These are phyloP conservation scores for Monosporascus sp. DNA, from an alignment of 2,329 filamentous ascomycete species.

Conservation along the genomic window DNA sequence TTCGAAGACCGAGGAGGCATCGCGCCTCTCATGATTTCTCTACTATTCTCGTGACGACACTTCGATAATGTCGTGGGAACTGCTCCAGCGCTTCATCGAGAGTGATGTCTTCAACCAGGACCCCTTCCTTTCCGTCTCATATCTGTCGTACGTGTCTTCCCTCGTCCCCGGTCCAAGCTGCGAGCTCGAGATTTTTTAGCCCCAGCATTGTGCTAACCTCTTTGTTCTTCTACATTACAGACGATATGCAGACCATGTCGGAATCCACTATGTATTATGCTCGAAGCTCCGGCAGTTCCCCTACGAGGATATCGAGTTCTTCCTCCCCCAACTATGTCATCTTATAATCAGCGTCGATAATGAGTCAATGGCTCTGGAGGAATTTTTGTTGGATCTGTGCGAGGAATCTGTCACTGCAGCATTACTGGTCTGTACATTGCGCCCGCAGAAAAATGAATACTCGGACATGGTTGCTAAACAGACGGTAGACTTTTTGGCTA, in stretches of 20 bases:
- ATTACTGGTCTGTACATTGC: slow-evolving; percentile 58
- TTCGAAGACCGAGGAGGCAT: slow-evolving; percentile 27
- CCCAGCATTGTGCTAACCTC: not conserved
- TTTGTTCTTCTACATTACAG: slow-evolving; percentile 36
- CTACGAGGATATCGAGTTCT: slow-evolving; percentile 91
- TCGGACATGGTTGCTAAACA: slow-evolving; percentile 13
- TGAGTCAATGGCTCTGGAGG: slow-evolving; percentile 86
- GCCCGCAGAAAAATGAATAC: not conserved
- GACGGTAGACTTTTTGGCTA: slow-evolving; percentile 74
- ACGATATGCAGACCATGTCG: slow-evolving; percentile 84
- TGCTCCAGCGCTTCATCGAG: slow-evolving; percentile 86
- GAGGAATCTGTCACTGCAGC: slow-evolving; percentile 84
- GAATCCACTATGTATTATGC: slow-evolving; percentile 85
- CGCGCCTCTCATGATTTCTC: slow-evolving; percentile 24
- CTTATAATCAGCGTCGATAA: slow-evolving; percentile 84
- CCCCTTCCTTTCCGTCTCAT: slow-evolving; percentile 82
- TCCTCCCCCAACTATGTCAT: slow-evolving; percentile 82
- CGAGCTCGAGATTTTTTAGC: slow-evolving; percentile 1
- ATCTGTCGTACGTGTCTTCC: slow-evolving; percentile 68
- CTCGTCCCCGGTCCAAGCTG: slow-evolving; percentile 4
- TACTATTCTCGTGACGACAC: slow-evolving; percentile 19
- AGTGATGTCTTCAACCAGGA: slow-evolving; percentile 92
- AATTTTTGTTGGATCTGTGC: slow-evolving; percentile 80
- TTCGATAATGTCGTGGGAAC: slow-evolving; percentile 71
- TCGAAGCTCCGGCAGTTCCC: slow-evolving; percentile 84